A percentile compares a stretch with the other conserved stretches of the same genome.
Conservation (phyloP, 2,329 filamentous ascomycete genomes). For the Corniculantispora saksenae region DNA sequence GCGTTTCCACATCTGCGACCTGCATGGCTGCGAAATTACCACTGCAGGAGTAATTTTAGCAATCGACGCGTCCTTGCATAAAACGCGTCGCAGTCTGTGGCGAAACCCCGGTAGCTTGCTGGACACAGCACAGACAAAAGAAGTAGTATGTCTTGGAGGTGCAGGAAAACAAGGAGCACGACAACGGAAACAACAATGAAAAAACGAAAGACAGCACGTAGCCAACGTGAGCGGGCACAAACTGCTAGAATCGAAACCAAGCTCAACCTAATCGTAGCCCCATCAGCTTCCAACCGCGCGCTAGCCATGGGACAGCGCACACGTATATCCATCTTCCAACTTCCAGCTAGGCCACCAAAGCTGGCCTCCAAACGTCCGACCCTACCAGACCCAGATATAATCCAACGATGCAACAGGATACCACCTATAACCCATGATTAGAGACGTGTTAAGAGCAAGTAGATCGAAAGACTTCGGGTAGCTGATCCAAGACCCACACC, state of each 20-base stretch:
- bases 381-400: background rate
- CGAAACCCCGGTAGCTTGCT: background rate
- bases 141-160: background rate
- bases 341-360: background rate
- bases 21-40: conserved; percentile 12
- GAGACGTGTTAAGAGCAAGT: background rate
- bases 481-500: conserved; percentile 3
- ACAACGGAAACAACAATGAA: background rate
- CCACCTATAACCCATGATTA: background rate
- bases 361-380: background rate
- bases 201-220: background rate
- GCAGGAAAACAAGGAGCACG: background rate
- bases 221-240: background rate
- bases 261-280: background rate
- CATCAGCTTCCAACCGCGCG: background rate
- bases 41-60: conserved; percentile 14
- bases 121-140: background rate
- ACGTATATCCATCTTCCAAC: background rate
- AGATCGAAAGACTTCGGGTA: background rate
- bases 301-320: background rate
- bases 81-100: conserved; percentile 3
- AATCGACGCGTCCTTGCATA: background rate
- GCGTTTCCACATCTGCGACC: conserved; percentile 9
- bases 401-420: background rate
- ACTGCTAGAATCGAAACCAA: background rate